Conservation (phyloP, 805 yeast genomes). For the Wickerhamiella hasegawae region DNA sequence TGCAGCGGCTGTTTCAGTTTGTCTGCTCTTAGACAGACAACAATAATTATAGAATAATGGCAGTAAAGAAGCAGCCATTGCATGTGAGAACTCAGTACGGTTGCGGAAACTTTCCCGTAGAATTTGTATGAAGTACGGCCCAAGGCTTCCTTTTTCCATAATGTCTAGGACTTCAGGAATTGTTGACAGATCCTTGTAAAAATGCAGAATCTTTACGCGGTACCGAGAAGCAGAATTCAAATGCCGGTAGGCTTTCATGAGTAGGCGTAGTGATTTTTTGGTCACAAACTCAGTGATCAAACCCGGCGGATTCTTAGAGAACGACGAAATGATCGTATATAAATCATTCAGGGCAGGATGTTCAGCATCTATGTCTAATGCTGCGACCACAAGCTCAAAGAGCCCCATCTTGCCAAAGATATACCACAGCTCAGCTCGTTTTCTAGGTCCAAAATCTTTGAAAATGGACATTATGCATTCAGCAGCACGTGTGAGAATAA, state of each 20-base stretch:
- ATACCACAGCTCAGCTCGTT: slow-evolving; percentile 14
- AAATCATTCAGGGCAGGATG: slow-evolving; percentile 6
- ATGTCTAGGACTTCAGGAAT: slow-evolving; percentile 16
- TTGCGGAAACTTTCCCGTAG: slow-evolving; percentile 13
- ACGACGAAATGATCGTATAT: slow-evolving; percentile 10
- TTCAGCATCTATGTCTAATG: slow-evolving; percentile 5
- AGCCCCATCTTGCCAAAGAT: slow-evolving; percentile 10
- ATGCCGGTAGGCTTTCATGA: slow-evolving; percentile 16
- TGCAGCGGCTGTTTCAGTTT: slow-evolving; percentile 29
- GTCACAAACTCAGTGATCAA: slow-evolving; percentile 22
- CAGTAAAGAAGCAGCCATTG: slow-evolving; percentile 29
- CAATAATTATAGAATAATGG: slow-evolving; percentile 38
- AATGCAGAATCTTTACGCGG: slow-evolving; percentile 29
- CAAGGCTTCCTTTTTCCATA: slow-evolving; percentile 24
- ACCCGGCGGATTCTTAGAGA: slow-evolving; percentile 30
- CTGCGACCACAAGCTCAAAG: slow-evolving; percentile 7
- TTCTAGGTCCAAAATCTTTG: slow-evolving; percentile 12
- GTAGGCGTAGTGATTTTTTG: slow-evolving; percentile 22
- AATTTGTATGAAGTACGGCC: slow-evolving; percentile 28
- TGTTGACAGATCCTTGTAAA: slow-evolving; percentile 22
- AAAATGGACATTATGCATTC: slow-evolving; percentile 10
- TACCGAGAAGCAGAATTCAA: slow-evolving; percentile 16
- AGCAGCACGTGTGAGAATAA: not conserved
- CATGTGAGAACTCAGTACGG: slow-evolving; percentile 17
- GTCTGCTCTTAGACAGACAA: slow-evolving; percentile 30